These are phyloP conservation scores for Berberis thunbergii DNA, from an alignment of 164 flowering plant genomes.

Conservation along the genomic window DNA sequence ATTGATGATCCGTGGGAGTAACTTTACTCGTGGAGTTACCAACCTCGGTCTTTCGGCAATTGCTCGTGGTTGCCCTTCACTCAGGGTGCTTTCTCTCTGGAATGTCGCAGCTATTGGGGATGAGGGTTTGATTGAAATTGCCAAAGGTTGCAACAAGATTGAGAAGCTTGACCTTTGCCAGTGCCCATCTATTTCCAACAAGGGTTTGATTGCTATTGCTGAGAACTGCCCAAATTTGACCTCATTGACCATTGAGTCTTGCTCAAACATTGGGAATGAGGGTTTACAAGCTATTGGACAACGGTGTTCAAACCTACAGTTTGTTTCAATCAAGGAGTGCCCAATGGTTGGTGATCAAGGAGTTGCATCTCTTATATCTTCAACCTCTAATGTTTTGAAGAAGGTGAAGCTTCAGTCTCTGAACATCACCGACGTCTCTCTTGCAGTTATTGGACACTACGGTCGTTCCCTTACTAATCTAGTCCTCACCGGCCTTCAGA, in stretches of 20 bases:
- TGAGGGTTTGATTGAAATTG: conserved; percentile 57
- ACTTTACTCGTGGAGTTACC: conserved; percentile 41
- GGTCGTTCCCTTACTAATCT: conserved; percentile 58
- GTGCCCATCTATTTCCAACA: conserved; percentile 57
- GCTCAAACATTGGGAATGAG: conserved; percentile 53
- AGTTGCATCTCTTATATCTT: conserved; percentile 46
- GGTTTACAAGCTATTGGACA: conserved; percentile 53
- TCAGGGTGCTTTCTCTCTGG: conserved; percentile 62
- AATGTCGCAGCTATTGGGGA: conserved; percentile 48
- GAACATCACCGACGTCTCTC: conserved; percentile 62
- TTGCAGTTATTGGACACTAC: conserved; percentile 82
- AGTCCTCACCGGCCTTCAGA: conserved; percentile 38
- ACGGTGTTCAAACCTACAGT: conserved; percentile 49
- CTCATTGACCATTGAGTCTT: conserved; percentile 52
- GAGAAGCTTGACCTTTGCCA: conserved; percentile 67
- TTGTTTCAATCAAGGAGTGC: conserved; percentile 56
- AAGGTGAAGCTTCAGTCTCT: conserved; percentile 63
- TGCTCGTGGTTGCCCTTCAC: conserved; percentile 70
- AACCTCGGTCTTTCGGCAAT: conserved; percentile 56
- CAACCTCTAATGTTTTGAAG: conserved; percentile 30
- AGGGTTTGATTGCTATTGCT: conserved; percentile 62
- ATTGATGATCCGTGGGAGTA: conserved; percentile 55
- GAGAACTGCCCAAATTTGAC: conserved; percentile 52
- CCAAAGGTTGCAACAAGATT: conserved; percentile 47
- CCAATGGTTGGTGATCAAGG: conserved; percentile 79